A percentile compares a stretch with the other conserved stretches of the same genome.
These are phyloP conservation scores for Capsaspora owczarzaki DNA, from an alignment of 78 protist genomes.

Conservation along the genomic window DNA sequence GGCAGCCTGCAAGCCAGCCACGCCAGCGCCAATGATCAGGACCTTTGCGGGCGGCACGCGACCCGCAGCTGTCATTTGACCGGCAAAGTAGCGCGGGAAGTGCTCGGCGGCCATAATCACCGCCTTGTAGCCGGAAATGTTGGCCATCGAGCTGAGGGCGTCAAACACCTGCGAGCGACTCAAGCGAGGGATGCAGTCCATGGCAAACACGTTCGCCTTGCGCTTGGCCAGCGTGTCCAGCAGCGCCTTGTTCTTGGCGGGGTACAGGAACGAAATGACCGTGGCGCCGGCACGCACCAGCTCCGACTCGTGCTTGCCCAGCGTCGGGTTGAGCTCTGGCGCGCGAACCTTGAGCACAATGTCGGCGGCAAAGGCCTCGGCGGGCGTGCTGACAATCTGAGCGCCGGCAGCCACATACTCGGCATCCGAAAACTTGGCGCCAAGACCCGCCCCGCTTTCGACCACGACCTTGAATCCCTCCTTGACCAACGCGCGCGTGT, in stretches of 20 bases:
- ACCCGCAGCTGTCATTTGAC: slow-evolving; percentile 93
- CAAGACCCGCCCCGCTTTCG: slow-evolving; percentile 31
- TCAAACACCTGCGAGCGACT: slow-evolving; percentile 87
- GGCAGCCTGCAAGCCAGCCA: slow-evolving; percentile 96
- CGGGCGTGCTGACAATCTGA: slow-evolving; percentile 2
- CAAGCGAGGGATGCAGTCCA: slow-evolving; percentile 87
- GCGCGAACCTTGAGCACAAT: slow-evolving; percentile 52
- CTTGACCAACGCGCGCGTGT: slow-evolving; percentile 9
- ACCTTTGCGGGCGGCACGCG: slow-evolving; percentile 30
- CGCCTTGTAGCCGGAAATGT: slow-evolving; percentile 93
- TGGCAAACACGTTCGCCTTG: slow-evolving; percentile 66
- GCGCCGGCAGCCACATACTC: slow-evolving; percentile 22
- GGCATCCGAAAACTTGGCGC: slow-evolving; percentile 21
- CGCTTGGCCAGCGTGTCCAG: slow-evolving; percentile 3
- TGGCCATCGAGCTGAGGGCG: slow-evolving; percentile 88
- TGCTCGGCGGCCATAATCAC: slow-evolving; percentile 81
- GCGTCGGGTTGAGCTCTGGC: slow-evolving; percentile 19
- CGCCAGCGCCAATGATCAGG: slow-evolving; percentile 93
- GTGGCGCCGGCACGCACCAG: too few species aligned
- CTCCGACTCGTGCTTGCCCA: slow-evolving; percentile 37
- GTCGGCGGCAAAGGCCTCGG: slow-evolving; percentile 28
- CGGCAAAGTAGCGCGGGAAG: slow-evolving; percentile 81
- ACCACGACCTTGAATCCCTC: slow-evolving; percentile 23
- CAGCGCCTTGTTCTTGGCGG: background rate
- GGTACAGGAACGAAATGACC: slow-evolving; percentile 36